phyloP scores from a whole-genome alignment of 2,329 filamentous ascomycete species.

The Fusarium sublunatum region DNA sequence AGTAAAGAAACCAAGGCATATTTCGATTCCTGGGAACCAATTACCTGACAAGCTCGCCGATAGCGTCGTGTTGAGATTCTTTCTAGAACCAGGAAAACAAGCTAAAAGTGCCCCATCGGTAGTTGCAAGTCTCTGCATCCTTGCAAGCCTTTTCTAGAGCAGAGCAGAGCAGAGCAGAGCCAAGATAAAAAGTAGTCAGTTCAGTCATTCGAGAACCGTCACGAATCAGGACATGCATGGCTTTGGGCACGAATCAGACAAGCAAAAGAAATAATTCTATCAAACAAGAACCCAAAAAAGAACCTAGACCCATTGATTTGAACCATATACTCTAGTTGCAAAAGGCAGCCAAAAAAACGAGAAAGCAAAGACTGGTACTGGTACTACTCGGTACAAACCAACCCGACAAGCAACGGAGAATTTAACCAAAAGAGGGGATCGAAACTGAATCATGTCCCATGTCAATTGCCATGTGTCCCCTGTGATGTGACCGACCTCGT shows the following conservation, averaged over 20 bases:
- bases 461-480: constrained; percentile 28
- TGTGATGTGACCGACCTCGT: constrained; percentile 22
- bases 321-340: constrained; percentile 38
- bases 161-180: background rate
- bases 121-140: constrained; percentile 22
- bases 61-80: constrained; percentile 20
- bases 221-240: constrained; percentile 33
- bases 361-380: constrained; percentile 17
- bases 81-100: constrained; percentile 17
- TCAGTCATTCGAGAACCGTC: constrained; percentile 23
- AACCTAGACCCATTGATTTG: constrained; percentile 32
- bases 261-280: constrained; percentile 7
- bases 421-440: constrained; percentile 31
- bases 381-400: constrained; percentile 19
- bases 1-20: constrained; percentile 18
- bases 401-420: constrained; percentile 25
- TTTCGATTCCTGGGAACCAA: constrained; percentile 25
- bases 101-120: constrained; percentile 15
- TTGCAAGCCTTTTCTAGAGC: constrained; percentile 8
- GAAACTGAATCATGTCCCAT: constrained; percentile 23
- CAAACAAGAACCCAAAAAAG: constrained; percentile 5
- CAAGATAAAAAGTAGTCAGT: constrained; percentile 10
- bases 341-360: constrained; percentile 21
- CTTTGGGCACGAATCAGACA: constrained; percentile 24
- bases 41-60: constrained; percentile 21